A percentile compares a stretch with the other conserved stretches of the same genome.
Evolutionary conservation across 768 basidiomycete species (phyloP).

Genomic region (Panellus pusillus): DNA sequence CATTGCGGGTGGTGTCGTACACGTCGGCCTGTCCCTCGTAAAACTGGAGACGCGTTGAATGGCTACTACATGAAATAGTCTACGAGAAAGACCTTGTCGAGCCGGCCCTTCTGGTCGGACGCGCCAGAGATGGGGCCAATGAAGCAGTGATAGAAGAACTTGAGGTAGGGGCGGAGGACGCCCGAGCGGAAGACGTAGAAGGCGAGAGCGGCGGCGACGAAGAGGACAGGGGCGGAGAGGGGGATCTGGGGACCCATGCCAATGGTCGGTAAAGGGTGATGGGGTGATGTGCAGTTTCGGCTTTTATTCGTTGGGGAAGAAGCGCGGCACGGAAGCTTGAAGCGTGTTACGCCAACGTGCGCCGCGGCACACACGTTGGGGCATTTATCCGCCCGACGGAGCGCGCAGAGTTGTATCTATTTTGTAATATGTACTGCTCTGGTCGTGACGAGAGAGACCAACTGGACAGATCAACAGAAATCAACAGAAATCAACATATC

Average conservation of each 20-base stretch:
- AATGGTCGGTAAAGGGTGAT: background rate
- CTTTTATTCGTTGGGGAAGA: background rate
- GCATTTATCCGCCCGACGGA: no score
- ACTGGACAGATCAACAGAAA: no score
- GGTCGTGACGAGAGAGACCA: no score
- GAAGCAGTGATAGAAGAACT: constrained; percentile 54
- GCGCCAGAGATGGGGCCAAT: constrained; percentile 38
- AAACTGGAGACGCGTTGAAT: constrained; percentile 38
- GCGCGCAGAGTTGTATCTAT: no score
- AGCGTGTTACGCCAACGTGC: no score
- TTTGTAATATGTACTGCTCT: no score
- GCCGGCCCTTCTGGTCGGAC: constrained; percentile 41
- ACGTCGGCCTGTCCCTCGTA: constrained; percentile 70
- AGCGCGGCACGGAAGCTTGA: no score
- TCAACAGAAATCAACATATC: no score
- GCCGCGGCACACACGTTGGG: no score
- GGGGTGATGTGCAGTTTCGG: background rate
- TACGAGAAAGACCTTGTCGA: constrained; percentile 39
- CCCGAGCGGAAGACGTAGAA: constrained; percentile 19
- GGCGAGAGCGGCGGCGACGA: constrained; percentile 6
- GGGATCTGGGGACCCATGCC: constrained; percentile 1
- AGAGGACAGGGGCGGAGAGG: constrained; percentile 5
- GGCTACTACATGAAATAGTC: constrained; percentile 1
- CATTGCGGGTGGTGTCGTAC: constrained; percentile 66
- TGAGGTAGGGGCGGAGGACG: constrained; percentile 39